Base-by-base conservation (phyloP, 1,139 yeast species). In the Groenewaldozyma sp. region DNA sequence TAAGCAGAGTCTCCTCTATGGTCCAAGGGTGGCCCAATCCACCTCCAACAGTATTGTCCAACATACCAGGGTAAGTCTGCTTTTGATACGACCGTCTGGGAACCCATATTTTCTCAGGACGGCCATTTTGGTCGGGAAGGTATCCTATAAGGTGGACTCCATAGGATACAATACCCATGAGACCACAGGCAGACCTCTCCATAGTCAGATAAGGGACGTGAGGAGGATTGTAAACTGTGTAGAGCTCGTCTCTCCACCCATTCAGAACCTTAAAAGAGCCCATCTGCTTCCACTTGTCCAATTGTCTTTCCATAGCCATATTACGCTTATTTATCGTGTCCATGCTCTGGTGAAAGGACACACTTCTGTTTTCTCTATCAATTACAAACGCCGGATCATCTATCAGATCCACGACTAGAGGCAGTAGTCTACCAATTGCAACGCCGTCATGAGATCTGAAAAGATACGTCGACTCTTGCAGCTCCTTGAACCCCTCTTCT, bases 41-140 rank as follows among this genome's bases (percentile, higher is more conserved):
- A 1, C 98, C 98, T 0, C 95, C 98, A 4, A 91, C 84, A 1
- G 94, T 84, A 56, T 88, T 91, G 58, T 91, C 98, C 34, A 87
- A 70, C 83, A 76, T 81, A 0, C 84, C 82, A 0, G 98, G 97
- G 63, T 76, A 87, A 0, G 97, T 91, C 14, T 82, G 80, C 56
- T 91, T 91, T 1, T 76, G 70, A 11, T 65, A 56, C 0, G 96
- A 73, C 48, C 98, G 67, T 45, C 84, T 66, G 0, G 98, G 95
- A 4, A 88, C 70, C 97, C 97, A 91, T 42, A 91, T 54, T 52
- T 75, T 73, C 34, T 77, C 52, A 31, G 68, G 67, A 5, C 59
- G 53, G 4, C 61, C 54, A 2, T 41, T 39, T 18, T 67, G 58
- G 10, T 67, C 60, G 0, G 78, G 72, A 0, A 82, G 67, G 50